Base-by-base conservation (phyloP, 352 stramenopile species). In the Phytopythium aichiense region DNA sequence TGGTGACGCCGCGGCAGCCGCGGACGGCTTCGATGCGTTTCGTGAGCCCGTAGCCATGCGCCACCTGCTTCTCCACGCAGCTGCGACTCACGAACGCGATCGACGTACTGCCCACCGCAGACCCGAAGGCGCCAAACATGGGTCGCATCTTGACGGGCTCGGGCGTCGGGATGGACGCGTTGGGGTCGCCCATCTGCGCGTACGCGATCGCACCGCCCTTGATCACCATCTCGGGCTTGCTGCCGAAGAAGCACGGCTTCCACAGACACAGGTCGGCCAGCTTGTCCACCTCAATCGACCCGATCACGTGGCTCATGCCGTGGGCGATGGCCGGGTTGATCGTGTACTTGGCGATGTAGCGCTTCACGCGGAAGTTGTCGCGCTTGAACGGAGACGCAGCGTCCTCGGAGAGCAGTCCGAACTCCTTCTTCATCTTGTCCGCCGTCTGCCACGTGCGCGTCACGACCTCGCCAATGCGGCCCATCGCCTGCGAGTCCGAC, bases 341-440 rank as follows among this genome's bases (percentile, higher is more conserved):
- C 50, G 96, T 99, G 79, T 99, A 99, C 72, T 99, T 99, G 35
- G 96, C 92, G 51, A 99, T 68, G 77, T 98, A 99, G 13, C 96
- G 85, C 48, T 94, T 89, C 15, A 98, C 94, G 38, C 96, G 88
- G 60, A 97, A 94, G 71, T 99, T 99, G 72, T 99, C 96, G 58
- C 89, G 63, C 54, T 78, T 70, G 70, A 76, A 67, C 50, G 66
- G 54, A 8, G 74, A 71, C 2, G 62, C 69, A 13, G 72, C 76
- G 64, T 99, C 96, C 61, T 98, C 90, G 4, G 74, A 64, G 4
- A 99, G 76, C 7, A 74, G 62, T 18, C 96, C 96, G 16, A 89
- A 76, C 68, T 98, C 88, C 38, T 87, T 79, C 76, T 99, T 98
- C 95, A 99, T 99, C 78, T 99, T 99, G 72, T 98, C 86, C n/a